Percentiles rank a stretch among this genome's conserved stretches.
phyloP scores from a whole-genome alignment of 257 asterid genomes.

The Asclepias syriaca region DNA sequence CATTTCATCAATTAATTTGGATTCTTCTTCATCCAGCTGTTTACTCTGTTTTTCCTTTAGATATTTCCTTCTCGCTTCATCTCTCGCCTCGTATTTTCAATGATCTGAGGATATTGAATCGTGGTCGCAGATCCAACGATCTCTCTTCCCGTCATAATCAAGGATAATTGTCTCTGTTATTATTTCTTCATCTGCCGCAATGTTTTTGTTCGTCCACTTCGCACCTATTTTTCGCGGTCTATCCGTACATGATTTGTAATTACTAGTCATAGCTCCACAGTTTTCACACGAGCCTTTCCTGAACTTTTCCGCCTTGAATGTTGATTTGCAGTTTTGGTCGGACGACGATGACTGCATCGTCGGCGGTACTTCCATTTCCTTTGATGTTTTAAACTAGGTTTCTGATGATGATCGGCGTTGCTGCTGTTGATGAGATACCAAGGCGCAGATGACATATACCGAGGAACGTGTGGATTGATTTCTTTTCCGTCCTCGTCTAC shows the following conservation, averaged over 20 bases:
- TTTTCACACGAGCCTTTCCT: constrained; percentile 66
- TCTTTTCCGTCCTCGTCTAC: constrained; percentile 96
- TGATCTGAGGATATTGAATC: constrained; percentile 38
- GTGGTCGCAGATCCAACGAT: no score
- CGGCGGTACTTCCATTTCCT: constrained; percentile 56
- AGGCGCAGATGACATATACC: constrained; percentile 93
- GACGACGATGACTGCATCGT: no score
- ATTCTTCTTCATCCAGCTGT: constrained; percentile 69
- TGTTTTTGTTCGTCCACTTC: no score
- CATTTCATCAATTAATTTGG: constrained; percentile 88
- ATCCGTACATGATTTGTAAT: no score
- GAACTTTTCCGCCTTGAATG: constrained; percentile 67
- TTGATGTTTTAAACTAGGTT: constrained; percentile 99
- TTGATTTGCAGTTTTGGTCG: constrained; percentile 16
- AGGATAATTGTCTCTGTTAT: no score
- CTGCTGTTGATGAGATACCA: constrained; percentile 54
- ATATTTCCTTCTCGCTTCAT: no score
- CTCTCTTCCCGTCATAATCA: no score
- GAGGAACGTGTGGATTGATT: constrained; percentile 98
- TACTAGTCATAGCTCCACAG: constrained; percentile 18
- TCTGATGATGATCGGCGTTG: constrained; percentile 43
- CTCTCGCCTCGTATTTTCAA: no score
- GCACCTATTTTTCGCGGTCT: no score
- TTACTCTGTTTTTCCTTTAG: no score
- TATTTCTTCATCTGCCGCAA: no score